phyloP scores from a whole-genome alignment of 1,284 basidiomycete genomes.

The Cutaneotrichosporon mucoides region DNA sequence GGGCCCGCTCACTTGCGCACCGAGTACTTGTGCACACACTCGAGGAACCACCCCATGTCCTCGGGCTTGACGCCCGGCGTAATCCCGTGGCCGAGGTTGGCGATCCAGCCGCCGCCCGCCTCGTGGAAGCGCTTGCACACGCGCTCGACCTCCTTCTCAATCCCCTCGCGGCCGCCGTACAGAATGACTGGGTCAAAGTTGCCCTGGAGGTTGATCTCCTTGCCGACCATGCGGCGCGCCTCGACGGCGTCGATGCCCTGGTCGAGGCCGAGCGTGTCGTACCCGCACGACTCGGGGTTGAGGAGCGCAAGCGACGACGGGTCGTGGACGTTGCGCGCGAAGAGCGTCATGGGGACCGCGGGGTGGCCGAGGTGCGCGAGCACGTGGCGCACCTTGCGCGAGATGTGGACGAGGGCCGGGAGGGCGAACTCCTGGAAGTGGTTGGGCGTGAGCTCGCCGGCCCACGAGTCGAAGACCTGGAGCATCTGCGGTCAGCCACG shows the following conservation, averaged over 20 bases:
- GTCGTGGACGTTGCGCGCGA: slow-evolving; percentile 87
- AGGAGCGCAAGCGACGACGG: slow-evolving; percentile 32
- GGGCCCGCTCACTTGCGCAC: slow-evolving; percentile 13
- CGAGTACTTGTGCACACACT: slow-evolving; percentile 80
- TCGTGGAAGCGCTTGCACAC: slow-evolving; percentile 70
- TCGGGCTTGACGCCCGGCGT: slow-evolving; percentile 93
- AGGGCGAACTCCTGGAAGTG: slow-evolving; percentile 66
- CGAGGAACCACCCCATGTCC: slow-evolving; percentile 81
- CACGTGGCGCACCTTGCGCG: slow-evolving; percentile 58
- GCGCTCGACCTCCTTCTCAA: slow-evolving; percentile 78
- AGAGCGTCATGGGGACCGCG: slow-evolving; percentile 75
- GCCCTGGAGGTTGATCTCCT: slow-evolving; percentile 77
- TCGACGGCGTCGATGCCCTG: slow-evolving; percentile 76
- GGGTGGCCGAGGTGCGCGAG: slow-evolving; percentile 59
- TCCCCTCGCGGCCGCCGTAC: slow-evolving; percentile 81
- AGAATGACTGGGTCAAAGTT: slow-evolving; percentile 89
- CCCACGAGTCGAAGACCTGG: slow-evolving; percentile 95
- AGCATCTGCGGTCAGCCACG: slow-evolving; percentile 58
- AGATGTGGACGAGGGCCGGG: slow-evolving; percentile 48
- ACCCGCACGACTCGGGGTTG: slow-evolving; percentile 57
- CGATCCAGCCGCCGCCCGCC: slow-evolving; percentile 71
- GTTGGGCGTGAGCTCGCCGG: slow-evolving; percentile 78
- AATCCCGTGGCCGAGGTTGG: slow-evolving; percentile 95
- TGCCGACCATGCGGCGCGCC: slow-evolving; percentile 55
- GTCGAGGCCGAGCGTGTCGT: slow-evolving; percentile 83